phyloP scores from a whole-genome alignment of 495 filamentous ascomycete species.

The Aspergillus taichungensis region DNA sequence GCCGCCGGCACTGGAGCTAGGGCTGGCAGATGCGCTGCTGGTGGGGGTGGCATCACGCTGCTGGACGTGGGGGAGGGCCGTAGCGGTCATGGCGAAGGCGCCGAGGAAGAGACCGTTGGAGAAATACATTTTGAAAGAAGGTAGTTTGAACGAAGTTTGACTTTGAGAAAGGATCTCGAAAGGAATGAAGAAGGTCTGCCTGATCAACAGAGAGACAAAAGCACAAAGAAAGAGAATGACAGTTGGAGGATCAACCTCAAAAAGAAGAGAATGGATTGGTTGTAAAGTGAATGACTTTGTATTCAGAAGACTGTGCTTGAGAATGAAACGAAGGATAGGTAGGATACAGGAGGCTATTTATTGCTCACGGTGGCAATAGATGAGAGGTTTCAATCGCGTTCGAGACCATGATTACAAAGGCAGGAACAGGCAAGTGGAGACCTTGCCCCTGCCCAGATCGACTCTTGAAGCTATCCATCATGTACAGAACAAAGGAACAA shows the following conservation, averaged over 20 bases:
- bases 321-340: no score
- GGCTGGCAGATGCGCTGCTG: constrained; percentile 4
- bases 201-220: constrained; percentile 13
- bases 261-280: neutral
- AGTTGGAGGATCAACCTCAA: constrained; percentile 13
- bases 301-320: no score
- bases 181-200: constrained; percentile 2
- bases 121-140: constrained; percentile 16
- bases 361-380: no score
- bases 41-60: constrained; percentile 1
- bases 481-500: no score
- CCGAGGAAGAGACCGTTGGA: constrained; percentile 10
- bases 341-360: no score
- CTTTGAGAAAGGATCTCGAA: neutral
- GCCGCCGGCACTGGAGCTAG: constrained; percentile 2
- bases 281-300: no score
- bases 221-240: neutral
- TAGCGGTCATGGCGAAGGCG: constrained; percentile 10
- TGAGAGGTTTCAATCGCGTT: no score
- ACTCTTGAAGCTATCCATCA: no score
- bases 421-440: no score
- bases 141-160: neutral
- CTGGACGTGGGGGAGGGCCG: constrained; percentile 11
- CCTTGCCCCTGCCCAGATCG: no score
- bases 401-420: no score